phyloP scores from a whole-genome alignment of 768 basidiomycete species.

The Lactifluus pinguis region DNA sequence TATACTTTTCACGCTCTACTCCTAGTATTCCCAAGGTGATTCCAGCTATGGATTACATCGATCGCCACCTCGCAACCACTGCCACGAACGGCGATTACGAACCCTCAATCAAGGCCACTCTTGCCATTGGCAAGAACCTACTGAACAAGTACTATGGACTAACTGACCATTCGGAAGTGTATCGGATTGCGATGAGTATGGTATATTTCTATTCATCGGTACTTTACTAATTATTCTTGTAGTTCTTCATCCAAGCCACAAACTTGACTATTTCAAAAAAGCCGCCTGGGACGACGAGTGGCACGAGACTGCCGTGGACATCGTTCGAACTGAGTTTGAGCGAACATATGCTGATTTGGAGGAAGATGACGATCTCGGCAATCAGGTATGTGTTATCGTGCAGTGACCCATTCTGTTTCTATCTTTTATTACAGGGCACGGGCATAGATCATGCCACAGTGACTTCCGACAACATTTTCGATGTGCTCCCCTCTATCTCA shows the following conservation, averaged over 20 bases:
- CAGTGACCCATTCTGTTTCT: too few species aligned
- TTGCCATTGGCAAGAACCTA: background rate
- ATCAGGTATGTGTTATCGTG: too few species aligned
- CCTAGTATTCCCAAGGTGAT: slow-evolving; percentile 28
- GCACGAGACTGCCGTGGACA: slow-evolving; percentile 23
- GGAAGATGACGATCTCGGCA: background rate
- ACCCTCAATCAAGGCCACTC: background rate
- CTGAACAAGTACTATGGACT: background rate
- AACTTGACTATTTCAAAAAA: slow-evolving; percentile 28
- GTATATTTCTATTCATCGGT: background rate
- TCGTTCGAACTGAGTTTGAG: slow-evolving; percentile 22
- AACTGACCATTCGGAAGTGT: background rate
- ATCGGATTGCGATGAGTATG: slow-evolving; percentile 1
- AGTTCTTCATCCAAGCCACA: slow-evolving; percentile 32
- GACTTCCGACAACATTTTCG: background rate
- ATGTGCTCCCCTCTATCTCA: background rate
- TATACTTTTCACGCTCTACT: slow-evolving; percentile 25
- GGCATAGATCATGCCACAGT: too few species aligned
- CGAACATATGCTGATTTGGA: background rate
- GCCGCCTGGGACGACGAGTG: slow-evolving; percentile 26
- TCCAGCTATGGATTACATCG: slow-evolving; percentile 32
- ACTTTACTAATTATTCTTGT: too few species aligned
- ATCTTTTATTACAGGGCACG: too few species aligned
- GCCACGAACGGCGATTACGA: too few species aligned
- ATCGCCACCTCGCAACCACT: slow-evolving; percentile 11